Evolutionary conservation across 2,329 filamentous ascomycete species (phyloP).

Genomic region (Penicillium occitanis): DNA sequence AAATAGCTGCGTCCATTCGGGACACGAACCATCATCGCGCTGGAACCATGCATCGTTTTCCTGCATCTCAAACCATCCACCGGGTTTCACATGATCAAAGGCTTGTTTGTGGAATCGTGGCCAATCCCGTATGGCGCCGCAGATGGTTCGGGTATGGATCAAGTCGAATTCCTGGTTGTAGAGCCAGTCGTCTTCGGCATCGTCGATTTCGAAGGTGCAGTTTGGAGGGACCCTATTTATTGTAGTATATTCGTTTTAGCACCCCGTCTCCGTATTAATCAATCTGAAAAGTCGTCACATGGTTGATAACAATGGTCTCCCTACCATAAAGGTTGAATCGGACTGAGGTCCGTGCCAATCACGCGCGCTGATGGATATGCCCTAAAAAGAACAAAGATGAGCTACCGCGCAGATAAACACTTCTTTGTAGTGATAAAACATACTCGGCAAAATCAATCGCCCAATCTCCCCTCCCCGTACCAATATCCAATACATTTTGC

Average conservation of each 20-base stretch:
- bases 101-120: conserved; percentile 23
- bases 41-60: conserved; percentile 47
- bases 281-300: not conserved
- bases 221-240: conserved; percentile 27
- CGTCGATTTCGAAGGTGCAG: conserved; percentile 28
- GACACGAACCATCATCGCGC: conserved; percentile 40
- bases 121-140: conserved; percentile 25
- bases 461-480: conserved; percentile 23
- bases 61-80: conserved; percentile 52
- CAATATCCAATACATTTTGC: conserved; percentile 22
- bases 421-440: not conserved
- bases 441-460: conserved; percentile 23
- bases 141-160: conserved; percentile 27
- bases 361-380: conserved; percentile 14
- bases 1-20: conserved; percentile 29
- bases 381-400: conserved; percentile 3
- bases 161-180: conserved; percentile 28
- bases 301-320: not conserved
- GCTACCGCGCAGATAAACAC: not conserved
- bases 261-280: not conserved
- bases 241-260: not conserved
- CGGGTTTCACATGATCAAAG: conserved; percentile 43
- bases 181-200: conserved; percentile 29
- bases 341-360: conserved; percentile 24
- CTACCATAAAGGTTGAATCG: conserved; percentile 24